phyloP scores from a whole-genome alignment of 2,329 filamentous ascomycete genomes.

The Pyrenophora seminiperda region DNA sequence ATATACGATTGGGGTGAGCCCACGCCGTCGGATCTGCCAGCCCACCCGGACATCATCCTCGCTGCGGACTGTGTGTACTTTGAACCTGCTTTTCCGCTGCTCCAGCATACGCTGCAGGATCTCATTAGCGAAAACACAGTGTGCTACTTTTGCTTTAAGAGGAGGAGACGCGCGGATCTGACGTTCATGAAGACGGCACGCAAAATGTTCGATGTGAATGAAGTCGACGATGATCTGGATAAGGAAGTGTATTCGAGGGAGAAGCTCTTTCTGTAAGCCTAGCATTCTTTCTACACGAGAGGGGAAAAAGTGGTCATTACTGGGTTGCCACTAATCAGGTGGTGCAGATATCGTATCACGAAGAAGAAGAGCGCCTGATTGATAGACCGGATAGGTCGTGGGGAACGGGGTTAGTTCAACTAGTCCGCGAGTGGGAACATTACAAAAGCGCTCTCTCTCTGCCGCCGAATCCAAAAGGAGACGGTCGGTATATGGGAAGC shows the following conservation, averaged over 20 bases:
- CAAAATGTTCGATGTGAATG: constrained; percentile 56
- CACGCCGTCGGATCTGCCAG: constrained; percentile 49
- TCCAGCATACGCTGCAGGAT: constrained; percentile 77
- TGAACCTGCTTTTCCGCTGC: constrained; percentile 88
- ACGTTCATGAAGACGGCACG: constrained; percentile 58
- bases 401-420: neutral
- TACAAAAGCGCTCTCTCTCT: no score
- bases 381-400: no score
- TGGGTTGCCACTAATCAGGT: no score
- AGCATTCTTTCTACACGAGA: no score
- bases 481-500: no score
- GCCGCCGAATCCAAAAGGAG: no score
- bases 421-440: neutral
- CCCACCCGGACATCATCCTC: constrained; percentile 79
- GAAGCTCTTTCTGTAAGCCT: constrained; percentile 56
- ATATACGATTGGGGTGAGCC: constrained; percentile 77
- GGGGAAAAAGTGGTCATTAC: no score
- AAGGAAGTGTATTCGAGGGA: constrained; percentile 53
- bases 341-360: constrained; percentile 27
- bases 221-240: constrained; percentile 57
- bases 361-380: constrained; percentile 23
- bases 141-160: constrained; percentile 94
- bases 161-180: constrained; percentile 72
- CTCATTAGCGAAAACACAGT: constrained; percentile 69
- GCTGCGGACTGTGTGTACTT: constrained; percentile 77